Percentiles rank a stretch among this genome's conserved stretches.
phyloP scores from a whole-genome alignment of 2,329 filamentous ascomycete species.

The Fusarium nodosum region DNA sequence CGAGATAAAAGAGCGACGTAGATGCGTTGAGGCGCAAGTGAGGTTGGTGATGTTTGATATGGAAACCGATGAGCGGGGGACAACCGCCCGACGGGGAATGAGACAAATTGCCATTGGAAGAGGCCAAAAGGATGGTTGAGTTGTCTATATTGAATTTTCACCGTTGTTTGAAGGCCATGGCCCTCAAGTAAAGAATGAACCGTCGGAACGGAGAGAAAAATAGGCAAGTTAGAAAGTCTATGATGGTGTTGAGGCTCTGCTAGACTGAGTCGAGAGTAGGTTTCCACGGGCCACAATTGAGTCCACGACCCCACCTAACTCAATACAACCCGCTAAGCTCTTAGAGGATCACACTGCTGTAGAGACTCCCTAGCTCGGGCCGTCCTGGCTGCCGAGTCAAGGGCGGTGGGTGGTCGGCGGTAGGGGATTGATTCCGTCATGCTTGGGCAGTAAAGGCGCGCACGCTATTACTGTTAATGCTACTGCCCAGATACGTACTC shows the following conservation, averaged over 20 bases:
- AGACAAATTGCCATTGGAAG: constrained; percentile 41
- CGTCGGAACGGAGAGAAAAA: background rate
- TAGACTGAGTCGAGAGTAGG: constrained; percentile 33
- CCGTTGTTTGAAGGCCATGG: constrained; percentile 6
- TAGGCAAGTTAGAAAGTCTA: constrained; percentile 23
- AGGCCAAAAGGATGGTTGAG: background rate
- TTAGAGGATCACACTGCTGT: constrained; percentile 30
- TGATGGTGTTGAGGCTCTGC: constrained; percentile 47
- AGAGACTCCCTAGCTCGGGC: constrained; percentile 42
- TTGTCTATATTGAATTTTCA: background rate
- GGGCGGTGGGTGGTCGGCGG: constrained; percentile 32
- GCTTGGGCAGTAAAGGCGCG: constrained; percentile 25
- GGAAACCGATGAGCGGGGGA: constrained; percentile 31
- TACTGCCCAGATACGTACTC: constrained; percentile 22
- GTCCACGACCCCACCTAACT: constrained; percentile 15
- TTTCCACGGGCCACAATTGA: constrained; percentile 17
- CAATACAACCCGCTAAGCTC: constrained; percentile 25
- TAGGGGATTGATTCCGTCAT: constrained; percentile 47
- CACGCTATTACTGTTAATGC: constrained; percentile 15
- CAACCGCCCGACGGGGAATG: constrained; percentile 21
- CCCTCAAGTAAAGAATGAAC: constrained; percentile 4
- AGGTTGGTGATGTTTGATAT: constrained; percentile 36
- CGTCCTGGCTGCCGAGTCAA: constrained; percentile 48
- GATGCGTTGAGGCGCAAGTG: constrained; percentile 36
- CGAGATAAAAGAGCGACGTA: constrained; percentile 59